Evolutionary conservation across 73 alveolate species (phyloP).

Genomic region (Tetrahymena thermophila): DNA sequence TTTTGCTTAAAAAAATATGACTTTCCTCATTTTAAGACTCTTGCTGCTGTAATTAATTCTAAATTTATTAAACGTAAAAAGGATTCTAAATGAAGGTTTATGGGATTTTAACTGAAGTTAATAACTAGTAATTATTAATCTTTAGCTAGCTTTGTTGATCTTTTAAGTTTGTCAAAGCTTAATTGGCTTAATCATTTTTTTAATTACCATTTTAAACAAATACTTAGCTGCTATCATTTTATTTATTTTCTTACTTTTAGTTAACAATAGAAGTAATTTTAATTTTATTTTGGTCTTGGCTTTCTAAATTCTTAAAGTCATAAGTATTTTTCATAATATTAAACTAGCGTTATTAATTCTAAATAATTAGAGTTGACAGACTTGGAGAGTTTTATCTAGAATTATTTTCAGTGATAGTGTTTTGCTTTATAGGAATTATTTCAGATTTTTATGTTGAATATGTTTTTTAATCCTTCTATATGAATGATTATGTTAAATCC

Average conservation of each 20-base stretch:
- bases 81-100: neutral
- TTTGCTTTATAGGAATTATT: neutral
- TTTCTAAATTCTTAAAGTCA: neutral
- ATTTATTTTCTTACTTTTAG: neutral
- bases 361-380: neutral
- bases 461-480: neutral
- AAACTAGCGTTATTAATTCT: neutral
- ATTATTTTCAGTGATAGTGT: neutral
- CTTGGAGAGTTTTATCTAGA: neutral
- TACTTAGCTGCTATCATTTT: neutral
- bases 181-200: neutral
- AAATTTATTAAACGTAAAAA: neutral
- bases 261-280: neutral
- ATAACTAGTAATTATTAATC: neutral
- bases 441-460: neutral
- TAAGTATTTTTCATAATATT: neutral
- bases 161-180: neutral
- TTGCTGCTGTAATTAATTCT: neutral
- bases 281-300: neutral
- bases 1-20: neutral
- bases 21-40: neutral
- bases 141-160: neutral
- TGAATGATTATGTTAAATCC: neutral
- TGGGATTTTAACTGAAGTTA: neutral
- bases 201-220: neutral